Evolutionary conservation across 192 early-diverging fungal genomes (phyloP).

Genomic region (Mortierella antarctica): DNA sequence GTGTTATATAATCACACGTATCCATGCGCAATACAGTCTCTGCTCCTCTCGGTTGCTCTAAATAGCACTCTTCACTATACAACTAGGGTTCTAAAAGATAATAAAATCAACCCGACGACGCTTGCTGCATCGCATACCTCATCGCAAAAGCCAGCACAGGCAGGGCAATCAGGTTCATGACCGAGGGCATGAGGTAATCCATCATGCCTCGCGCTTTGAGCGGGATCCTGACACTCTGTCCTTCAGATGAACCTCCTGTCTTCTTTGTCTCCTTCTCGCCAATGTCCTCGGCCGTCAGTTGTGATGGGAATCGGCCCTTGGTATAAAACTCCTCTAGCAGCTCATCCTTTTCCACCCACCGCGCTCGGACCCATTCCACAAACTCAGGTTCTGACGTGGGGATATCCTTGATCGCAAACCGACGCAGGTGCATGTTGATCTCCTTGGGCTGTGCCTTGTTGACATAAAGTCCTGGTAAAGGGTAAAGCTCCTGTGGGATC

Average conservation of each 20-base stretch:
- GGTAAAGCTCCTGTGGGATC: slow-evolving; percentile 88
- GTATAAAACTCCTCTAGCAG: slow-evolving; percentile 84
- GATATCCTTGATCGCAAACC: slow-evolving; percentile 70
- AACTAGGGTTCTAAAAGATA: neutral
- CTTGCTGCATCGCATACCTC: slow-evolving; percentile 25
- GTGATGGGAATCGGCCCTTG: slow-evolving; percentile 73
- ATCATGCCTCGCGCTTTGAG: slow-evolving; percentile 25
- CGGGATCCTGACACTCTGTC: slow-evolving; percentile 31
- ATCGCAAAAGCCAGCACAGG: slow-evolving; percentile 32
- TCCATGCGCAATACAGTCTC: too few species aligned
- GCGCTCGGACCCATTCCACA: slow-evolving; percentile 76
- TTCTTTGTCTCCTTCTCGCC: slow-evolving; percentile 6
- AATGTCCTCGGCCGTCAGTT: slow-evolving; percentile 29
- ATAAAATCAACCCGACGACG: neutral
- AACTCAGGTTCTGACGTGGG: slow-evolving; percentile 79
- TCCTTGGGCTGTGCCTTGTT: slow-evolving; percentile 76
- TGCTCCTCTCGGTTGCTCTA: too few species aligned
- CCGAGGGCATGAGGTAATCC: slow-evolving; percentile 34
- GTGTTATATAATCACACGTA: too few species aligned
- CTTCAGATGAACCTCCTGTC: neutral
- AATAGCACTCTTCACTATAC: neutral
- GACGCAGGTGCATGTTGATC: slow-evolving; percentile 86
- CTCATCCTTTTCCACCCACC: slow-evolving; percentile 88
- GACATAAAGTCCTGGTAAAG: slow-evolving; percentile 80
- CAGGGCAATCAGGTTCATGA: slow-evolving; percentile 27